Evolutionary conservation across 306 rosid species (phyloP).

Genomic region (Quercus agrifolia): DNA sequence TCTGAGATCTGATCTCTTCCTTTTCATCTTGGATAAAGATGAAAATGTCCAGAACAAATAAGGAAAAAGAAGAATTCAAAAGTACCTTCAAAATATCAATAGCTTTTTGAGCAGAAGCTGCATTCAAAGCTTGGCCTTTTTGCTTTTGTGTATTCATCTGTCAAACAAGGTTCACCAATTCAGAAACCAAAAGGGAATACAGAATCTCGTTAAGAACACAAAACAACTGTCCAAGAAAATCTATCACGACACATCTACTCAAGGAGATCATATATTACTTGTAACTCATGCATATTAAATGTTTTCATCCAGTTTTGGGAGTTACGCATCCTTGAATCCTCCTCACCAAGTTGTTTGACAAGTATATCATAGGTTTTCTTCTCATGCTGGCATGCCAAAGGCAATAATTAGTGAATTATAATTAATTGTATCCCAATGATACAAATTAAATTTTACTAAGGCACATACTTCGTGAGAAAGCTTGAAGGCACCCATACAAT

Average conservation of each 20-base stretch:
- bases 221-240: not conserved
- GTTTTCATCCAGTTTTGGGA: slow-evolving; percentile 96
- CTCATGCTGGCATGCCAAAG: slow-evolving; percentile 67
- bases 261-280: slow-evolving; percentile 35
- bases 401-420: slow-evolving; percentile 13
- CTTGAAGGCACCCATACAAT: slow-evolving; percentile 97
- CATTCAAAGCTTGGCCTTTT: slow-evolving; percentile 85
- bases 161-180: slow-evolving; percentile 6
- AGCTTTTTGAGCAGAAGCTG: slow-evolving; percentile 83
- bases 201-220: too few species aligned
- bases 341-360: slow-evolving; percentile 95
- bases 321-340: slow-evolving; percentile 89
- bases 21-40: too few species aligned
- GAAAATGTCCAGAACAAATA: too few species aligned
- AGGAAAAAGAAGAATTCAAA: not conserved
- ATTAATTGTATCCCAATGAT: too few species aligned
- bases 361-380: slow-evolving; percentile 89
- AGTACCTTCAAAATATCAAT: slow-evolving; percentile 82
- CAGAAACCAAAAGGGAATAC: not conserved
- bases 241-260: not conserved
- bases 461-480: slow-evolving; percentile 81
- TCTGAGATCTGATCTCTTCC: too few species aligned
- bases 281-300: slow-evolving; percentile 89
- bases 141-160: slow-evolving; percentile 92
- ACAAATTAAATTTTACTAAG: not conserved